These are phyloP conservation scores for Saccharum hybrid DNA, from an alignment of 202 grass and related monocot genomes.

Conservation along the genomic window DNA sequence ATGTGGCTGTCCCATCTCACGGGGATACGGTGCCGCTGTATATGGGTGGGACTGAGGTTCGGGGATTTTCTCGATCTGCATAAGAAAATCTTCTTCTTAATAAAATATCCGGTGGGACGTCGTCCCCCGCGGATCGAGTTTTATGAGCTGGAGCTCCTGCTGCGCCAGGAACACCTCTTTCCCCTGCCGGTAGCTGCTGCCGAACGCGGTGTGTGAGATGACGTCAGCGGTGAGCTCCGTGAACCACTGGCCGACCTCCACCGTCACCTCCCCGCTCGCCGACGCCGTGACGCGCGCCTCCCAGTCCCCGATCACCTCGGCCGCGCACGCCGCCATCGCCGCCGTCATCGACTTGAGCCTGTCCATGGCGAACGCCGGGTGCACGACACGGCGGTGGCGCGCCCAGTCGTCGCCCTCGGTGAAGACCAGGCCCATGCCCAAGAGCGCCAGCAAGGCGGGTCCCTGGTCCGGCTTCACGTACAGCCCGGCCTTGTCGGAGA, in stretches of 20 bases:
- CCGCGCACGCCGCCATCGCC: neutral
- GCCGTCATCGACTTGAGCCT: neutral
- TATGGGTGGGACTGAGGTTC: no score
- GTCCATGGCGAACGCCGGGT: neutral
- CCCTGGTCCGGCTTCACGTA: neutral
- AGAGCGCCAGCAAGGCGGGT: neutral
- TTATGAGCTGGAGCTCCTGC: constrained; percentile 57
- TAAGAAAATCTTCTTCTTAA: no score
- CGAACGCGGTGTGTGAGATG: constrained; percentile 64
- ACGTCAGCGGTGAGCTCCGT: constrained; percentile 61
- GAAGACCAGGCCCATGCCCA: neutral
- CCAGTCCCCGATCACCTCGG: neutral
- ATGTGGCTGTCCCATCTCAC: no score
- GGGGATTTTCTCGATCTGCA: no score
- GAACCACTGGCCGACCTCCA: neutral
- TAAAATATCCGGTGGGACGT: no score
- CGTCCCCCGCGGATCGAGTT: no score
- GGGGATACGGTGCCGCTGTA: no score
- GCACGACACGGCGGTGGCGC: neutral
- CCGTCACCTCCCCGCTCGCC: neutral
- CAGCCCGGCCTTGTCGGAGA: no score
- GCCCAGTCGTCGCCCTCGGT: neutral
- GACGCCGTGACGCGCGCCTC: neutral
- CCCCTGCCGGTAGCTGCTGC: constrained; percentile 54
- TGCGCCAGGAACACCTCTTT: constrained; percentile 67